Base-by-base conservation (phyloP, 768 basidiomycete species). In the Boletales sp. region DNA sequence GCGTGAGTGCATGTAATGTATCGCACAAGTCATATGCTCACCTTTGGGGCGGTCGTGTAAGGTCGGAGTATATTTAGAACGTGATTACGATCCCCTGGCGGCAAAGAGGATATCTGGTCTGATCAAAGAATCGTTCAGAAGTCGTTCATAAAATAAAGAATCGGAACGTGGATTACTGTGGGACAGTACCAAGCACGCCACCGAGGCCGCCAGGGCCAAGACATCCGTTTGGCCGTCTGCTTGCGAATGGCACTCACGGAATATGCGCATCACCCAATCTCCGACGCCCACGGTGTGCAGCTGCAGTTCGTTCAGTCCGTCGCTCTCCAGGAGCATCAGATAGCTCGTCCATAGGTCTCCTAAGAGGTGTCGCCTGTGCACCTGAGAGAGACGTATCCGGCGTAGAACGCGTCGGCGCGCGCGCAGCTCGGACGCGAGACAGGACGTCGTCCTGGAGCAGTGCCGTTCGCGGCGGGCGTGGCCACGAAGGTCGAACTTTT, bases 301-400 rank as follows among this genome's bases (percentile, higher is more conserved):
- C 21, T 82, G 76, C 19, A 52, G 59, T 48, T 73, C 73, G 55
- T 82, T 83, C 43, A 71, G 61, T 4, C 70, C 71, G 34, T 74
- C 73, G 55, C 76, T 78, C 60, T 87, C 85, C 30, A 83, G 59
- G n/a, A 80, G 59, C 78, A 86, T 83, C 53, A 81, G 71, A 50
- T 82, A 72, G 7, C 75, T 75, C 8, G 76, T 76, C 76, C 81
- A 83, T 19, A 86, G 59, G 60, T 83, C 83, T 34, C 71, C 69
- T 1, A 61, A 54, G 39, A 78, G 52, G 24, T 60, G 52, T 27
- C 48, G 55, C 4, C 45, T 37, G 3, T 70, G 64, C 40, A 76
- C 50, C 17, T 53, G 52, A 21, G 44, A 51, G 29, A 59, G 67
- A 19, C 74, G 69, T 45, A 78, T 75, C 50, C 81, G 77, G 36